Percentiles rank a stretch among this genome's conserved stretches.
Evolutionary conservation across 1,139 yeast genomes (phyloP).

Genomic region (Yamadazyma trypodendri): DNA sequence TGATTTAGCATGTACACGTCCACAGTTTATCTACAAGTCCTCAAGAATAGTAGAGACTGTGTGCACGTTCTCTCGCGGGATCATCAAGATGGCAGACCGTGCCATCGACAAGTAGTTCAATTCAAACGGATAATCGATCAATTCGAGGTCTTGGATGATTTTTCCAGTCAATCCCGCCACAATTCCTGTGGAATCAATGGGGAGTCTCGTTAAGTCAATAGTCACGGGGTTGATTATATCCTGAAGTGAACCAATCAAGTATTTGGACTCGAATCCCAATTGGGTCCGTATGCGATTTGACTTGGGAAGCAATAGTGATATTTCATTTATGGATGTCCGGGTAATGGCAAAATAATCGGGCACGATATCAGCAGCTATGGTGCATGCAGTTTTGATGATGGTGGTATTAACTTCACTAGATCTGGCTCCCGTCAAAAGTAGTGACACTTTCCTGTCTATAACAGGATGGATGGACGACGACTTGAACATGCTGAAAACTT

Average conservation of each 20-base stretch:
- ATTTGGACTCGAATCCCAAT: constrained; percentile 43
- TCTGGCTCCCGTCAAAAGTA: constrained; percentile 64
- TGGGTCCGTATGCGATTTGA: constrained; percentile 31
- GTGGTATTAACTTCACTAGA: constrained; percentile 45
- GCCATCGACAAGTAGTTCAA: constrained; percentile 68
- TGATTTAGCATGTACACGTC: constrained; percentile 1
- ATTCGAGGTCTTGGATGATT: constrained; percentile 35
- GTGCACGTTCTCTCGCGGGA: constrained; percentile 52
- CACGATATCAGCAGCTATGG: constrained; percentile 27
- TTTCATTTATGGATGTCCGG: constrained; percentile 50
- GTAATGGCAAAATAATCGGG: constrained; percentile 62
- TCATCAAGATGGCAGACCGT: constrained; percentile 57
- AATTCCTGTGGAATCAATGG: constrained; percentile 64
- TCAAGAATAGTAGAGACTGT: constrained; percentile 13
- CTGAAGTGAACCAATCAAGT: constrained; percentile 55
- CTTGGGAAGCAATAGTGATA: constrained; percentile 55
- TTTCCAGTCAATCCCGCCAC: constrained; percentile 65
- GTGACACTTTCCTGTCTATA: constrained; percentile 37
- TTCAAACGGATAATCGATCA: constrained; percentile 32
- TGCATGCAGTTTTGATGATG: constrained; percentile 34
- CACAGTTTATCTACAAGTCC: background rate
- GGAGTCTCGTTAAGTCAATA: constrained; percentile 54
- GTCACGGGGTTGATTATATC: constrained; percentile 59
- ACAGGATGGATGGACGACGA: constrained; percentile 43
- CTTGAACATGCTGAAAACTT: constrained; percentile 43